A percentile compares a stretch with the other conserved stretches of the same genome.
Evolutionary conservation across 164 flowering plant genomes (phyloP).

Genomic region (Dillenia suffruticosa): DNA sequence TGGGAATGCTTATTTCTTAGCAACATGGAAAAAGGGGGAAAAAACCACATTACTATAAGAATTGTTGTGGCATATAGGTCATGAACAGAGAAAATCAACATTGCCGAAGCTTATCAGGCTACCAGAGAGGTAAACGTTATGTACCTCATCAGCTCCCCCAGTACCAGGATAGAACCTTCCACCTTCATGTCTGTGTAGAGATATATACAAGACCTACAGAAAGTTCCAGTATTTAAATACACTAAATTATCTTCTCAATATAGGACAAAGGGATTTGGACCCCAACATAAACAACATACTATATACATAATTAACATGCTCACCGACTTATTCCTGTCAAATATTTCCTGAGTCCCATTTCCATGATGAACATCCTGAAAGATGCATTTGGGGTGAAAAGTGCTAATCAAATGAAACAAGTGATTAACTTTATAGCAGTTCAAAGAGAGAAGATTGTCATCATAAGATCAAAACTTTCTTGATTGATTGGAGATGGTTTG

Average conservation of each 20-base stretch:
- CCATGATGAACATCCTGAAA: conserved; percentile 99
- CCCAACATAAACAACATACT: too few relatives aligned
- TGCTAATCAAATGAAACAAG: background rate
- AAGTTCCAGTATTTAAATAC: background rate
- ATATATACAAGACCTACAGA: conserved; percentile 78
- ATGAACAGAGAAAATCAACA: background rate
- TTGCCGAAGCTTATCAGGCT: too few relatives aligned
- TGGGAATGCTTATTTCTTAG: too few relatives aligned
- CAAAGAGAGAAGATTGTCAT: too few relatives aligned
- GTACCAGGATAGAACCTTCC: conserved; percentile 94
- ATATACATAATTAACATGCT: conserved; percentile 12
- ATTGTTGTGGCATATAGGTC: too few relatives aligned
- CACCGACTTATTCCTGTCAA: conserved; percentile 78
- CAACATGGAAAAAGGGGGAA: too few relatives aligned
- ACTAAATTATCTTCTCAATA: too few relatives aligned
- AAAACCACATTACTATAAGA: too few relatives aligned
- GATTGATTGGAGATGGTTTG: too few relatives aligned
- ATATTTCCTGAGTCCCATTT: conserved; percentile 98
- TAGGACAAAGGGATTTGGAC: too few relatives aligned
- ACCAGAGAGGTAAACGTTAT: background rate
- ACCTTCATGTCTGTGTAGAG: conserved; percentile 88
- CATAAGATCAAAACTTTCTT: too few relatives aligned
- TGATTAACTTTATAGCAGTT: background rate
- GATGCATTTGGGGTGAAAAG: background rate
- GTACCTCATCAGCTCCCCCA: conserved; percentile 89